phyloP scores from a whole-genome alignment of 176 grass and related monocot species.

The Oryza meyeriana region DNA sequence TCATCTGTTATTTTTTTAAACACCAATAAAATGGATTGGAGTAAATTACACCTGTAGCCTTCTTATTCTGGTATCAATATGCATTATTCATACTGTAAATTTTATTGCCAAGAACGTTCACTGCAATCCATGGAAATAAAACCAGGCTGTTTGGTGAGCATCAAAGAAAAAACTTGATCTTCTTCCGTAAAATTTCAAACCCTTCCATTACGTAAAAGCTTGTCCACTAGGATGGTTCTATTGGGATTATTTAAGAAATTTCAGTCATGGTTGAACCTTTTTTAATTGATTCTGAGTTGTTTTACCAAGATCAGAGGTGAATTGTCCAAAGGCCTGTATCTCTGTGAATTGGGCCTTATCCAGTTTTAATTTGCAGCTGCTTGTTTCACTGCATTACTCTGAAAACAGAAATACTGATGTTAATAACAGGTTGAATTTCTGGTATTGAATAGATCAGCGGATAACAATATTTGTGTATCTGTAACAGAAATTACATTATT shows the following conservation, averaged over 20 bases:
- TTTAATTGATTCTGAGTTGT: background rate
- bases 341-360: background rate
- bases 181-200: background rate
- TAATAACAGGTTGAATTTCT: background rate
- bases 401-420: background rate
- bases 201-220: background rate
- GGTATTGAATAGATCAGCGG: background rate
- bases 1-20: background rate
- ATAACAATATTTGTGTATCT: background rate
- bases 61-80: background rate
- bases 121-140: background rate
- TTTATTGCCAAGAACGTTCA: background rate
- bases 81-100: slow-evolving; percentile 14
- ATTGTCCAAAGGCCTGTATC: background rate
- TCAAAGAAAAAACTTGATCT: background rate
- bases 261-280: background rate
- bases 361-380: background rate
- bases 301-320: background rate
- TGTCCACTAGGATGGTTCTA: background rate
- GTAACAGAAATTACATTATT: background rate
- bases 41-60: background rate
- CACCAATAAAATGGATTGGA: background rate
- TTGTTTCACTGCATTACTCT: background rate
- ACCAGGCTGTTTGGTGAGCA: background rate
- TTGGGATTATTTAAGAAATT: background rate